These are phyloP conservation scores for Thelonectria olida DNA, from an alignment of 2,329 filamentous ascomycete genomes.

Conservation along the genomic window DNA sequence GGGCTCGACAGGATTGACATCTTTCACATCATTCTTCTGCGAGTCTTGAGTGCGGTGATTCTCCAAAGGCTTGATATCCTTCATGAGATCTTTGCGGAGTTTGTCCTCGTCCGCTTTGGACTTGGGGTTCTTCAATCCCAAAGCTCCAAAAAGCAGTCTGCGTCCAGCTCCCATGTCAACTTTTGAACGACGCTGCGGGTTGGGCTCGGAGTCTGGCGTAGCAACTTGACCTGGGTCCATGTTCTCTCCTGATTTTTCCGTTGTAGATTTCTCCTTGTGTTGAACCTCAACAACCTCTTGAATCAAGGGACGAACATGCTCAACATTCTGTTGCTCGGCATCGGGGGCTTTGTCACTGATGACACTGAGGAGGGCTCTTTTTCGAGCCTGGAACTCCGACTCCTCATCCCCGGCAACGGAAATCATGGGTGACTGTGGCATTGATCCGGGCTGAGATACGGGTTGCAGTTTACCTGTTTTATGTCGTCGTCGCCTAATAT, in stretches of 20 bases:
- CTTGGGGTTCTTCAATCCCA: slow-evolving; percentile 75
- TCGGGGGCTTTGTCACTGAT: slow-evolving; percentile 32
- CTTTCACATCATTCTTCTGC: slow-evolving; percentile 11
- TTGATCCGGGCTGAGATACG: slow-evolving; percentile 1
- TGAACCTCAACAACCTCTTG: slow-evolving; percentile 8
- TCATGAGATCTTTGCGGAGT: slow-evolving; percentile 67
- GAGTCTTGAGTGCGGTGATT: slow-evolving; percentile 45
- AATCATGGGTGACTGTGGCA: slow-evolving; percentile 27
- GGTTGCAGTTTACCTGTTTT: slow-evolving; percentile 32
- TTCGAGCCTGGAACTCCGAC: slow-evolving; percentile 49
- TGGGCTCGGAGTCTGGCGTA: slow-evolving; percentile 15
- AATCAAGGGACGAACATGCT: neutral
- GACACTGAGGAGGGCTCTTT: slow-evolving; percentile 50
- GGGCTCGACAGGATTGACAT: slow-evolving; percentile 18
- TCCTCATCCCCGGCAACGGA: slow-evolving; percentile 23
- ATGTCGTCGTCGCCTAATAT: slow-evolving; percentile 57
- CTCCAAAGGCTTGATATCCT: slow-evolving; percentile 55
- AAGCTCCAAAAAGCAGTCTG: slow-evolving; percentile 75
- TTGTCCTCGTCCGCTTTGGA: slow-evolving; percentile 74
- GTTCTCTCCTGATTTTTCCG: neutral
- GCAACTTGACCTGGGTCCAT: slow-evolving; percentile 6
- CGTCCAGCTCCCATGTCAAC: slow-evolving; percentile 67
- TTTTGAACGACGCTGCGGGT: slow-evolving; percentile 30
- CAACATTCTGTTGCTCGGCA: neutral
- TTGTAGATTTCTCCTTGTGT: slow-evolving; percentile 1